Conservation (phyloP, 495 filamentous ascomycete species). For the Hyaloscypha finlandica region DNA sequence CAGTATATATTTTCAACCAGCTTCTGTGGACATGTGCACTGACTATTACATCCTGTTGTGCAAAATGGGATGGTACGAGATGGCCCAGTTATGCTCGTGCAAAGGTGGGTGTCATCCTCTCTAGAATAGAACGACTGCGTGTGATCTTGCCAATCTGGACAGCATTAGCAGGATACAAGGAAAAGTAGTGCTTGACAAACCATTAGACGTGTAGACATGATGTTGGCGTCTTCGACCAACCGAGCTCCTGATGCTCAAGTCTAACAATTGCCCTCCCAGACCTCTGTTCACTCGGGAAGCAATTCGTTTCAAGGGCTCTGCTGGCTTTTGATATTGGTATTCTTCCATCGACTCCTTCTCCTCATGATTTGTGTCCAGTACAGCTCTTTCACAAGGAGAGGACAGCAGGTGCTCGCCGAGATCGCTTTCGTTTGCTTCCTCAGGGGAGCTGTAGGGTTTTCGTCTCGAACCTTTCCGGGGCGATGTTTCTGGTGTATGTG, state of each 20-base stretch:
- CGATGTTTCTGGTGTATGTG: slow-evolving; percentile 34
- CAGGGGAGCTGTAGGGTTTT: slow-evolving; percentile 37
- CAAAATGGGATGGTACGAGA: slow-evolving; percentile 75
- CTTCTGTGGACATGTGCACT: slow-evolving; percentile 38
- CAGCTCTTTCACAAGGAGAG: slow-evolving; percentile 52
- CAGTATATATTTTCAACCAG: not conserved
- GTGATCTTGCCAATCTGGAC: slow-evolving; percentile 68
- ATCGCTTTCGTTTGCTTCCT: slow-evolving; percentile 46
- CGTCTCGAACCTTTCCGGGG: slow-evolving; percentile 36
- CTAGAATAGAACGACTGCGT: slow-evolving; percentile 72
- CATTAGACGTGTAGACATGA: slow-evolving; percentile 27
- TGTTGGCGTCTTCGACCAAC: slow-evolving; percentile 20
- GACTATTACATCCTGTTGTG: slow-evolving; percentile 73
- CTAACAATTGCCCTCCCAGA: slow-evolving; percentile 22
- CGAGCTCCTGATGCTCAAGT: slow-evolving; percentile 14
- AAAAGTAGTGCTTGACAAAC: slow-evolving; percentile 20
- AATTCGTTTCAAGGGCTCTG: slow-evolving; percentile 30
- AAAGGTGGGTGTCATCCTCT: slow-evolving; percentile 65
- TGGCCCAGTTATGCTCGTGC: slow-evolving; percentile 53
- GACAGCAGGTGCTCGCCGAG: slow-evolving; percentile 53
- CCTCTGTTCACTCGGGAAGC: slow-evolving; percentile 21
- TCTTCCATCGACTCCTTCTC: not conserved
- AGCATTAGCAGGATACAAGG: slow-evolving; percentile 20
- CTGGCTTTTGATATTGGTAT: slow-evolving; percentile 8
- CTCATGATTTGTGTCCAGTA: slow-evolving; percentile 20